Conservation (phyloP, 495 filamentous ascomycete species). For the Parathielavia hyrcaniae region DNA sequence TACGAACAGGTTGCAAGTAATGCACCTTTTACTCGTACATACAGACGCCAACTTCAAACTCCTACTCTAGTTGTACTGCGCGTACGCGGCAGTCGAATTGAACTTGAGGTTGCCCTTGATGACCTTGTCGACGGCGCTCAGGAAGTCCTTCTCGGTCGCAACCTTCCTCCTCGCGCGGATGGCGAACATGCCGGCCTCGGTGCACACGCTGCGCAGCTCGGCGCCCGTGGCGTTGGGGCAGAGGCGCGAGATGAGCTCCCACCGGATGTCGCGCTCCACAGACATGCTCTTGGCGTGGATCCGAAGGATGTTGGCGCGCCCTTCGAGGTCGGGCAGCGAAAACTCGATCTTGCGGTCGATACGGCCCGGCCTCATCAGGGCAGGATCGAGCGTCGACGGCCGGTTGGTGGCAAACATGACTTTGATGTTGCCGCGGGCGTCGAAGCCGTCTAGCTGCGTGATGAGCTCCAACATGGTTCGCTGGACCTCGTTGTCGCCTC, state of each 20-base stretch:
- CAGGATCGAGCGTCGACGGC: constrained; percentile 90
- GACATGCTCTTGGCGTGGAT: constrained; percentile 99
- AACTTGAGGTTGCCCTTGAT: constrained; percentile 99
- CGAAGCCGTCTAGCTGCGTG: constrained; percentile 96
- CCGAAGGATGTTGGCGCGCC: constrained; percentile 91
- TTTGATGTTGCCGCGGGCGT: constrained; percentile 96
- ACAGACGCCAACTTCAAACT: not conserved
- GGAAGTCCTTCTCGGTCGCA: constrained; percentile 97
- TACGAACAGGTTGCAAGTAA: not conserved
- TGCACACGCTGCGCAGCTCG: constrained; percentile 89
- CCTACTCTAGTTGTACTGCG: constrained; percentile 85
- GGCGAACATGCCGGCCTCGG: constrained; percentile 99
- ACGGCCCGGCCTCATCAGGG: constrained; percentile 92
- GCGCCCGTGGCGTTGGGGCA: constrained; percentile 97
- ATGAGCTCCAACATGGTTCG: constrained; percentile 98
- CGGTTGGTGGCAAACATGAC: constrained; percentile 99
- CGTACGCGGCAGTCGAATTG: constrained; percentile 97
- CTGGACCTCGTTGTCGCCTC: constrained; percentile 99
- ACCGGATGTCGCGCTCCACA: constrained; percentile 95
- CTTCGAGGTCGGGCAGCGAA: constrained; percentile 91
- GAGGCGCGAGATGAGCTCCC: constrained; percentile 93
- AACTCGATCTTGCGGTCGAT: constrained; percentile 99
- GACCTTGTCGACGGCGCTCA: constrained; percentile 96
- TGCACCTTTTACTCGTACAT: constrained; percentile 18
- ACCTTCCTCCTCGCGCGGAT: constrained; percentile 96